These are phyloP conservation scores for Boletus semigastroideus DNA, from an alignment of 1,284 basidiomycete species.

Conservation along the genomic window DNA sequence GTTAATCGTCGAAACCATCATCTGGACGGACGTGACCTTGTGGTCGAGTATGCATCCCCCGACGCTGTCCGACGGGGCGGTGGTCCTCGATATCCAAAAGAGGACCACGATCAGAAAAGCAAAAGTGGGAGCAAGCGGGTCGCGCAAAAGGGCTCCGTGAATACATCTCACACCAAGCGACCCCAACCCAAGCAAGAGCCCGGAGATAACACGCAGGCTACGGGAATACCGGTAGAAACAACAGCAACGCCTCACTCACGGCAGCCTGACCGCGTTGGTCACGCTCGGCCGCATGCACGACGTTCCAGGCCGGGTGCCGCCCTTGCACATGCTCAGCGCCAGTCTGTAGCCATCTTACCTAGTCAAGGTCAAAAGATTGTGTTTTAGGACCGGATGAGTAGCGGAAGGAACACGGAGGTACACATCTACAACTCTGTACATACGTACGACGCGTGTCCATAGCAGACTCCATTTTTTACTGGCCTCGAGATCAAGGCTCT, in stretches of 20 bases:
- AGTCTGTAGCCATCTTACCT: constrained; percentile 82
- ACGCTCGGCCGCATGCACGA: constrained; percentile 15
- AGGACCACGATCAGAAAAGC: constrained; percentile 13
- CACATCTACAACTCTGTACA: no score
- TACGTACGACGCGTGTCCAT: not conserved
- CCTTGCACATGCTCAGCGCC: constrained; percentile 84
- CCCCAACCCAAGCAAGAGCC: constrained; percentile 1
- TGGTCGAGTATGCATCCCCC: constrained; percentile 85
- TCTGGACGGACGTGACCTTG: constrained; percentile 81
- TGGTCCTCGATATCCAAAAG: constrained; percentile 28
- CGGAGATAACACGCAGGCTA: not conserved
- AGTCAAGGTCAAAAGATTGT: constrained; percentile 80
- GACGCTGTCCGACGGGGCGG: constrained; percentile 80
- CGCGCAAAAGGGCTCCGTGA: constrained; percentile 3
- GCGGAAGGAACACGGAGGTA: not conserved
- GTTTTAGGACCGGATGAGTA: constrained; percentile 46
- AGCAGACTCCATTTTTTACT: not conserved
- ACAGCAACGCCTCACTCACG: not conserved
- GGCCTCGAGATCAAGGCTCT: no score
- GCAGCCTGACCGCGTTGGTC: constrained; percentile 6
- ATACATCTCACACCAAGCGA: constrained; percentile 1
- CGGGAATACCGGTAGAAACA: not conserved
- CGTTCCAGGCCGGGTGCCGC: constrained; percentile 88
- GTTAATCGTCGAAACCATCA: constrained; percentile 84
- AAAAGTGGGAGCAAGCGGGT: constrained; percentile 4